phyloP scores from a whole-genome alignment of 2,329 filamentous ascomycete species.

The Phaeomoniella chlamydospora region DNA sequence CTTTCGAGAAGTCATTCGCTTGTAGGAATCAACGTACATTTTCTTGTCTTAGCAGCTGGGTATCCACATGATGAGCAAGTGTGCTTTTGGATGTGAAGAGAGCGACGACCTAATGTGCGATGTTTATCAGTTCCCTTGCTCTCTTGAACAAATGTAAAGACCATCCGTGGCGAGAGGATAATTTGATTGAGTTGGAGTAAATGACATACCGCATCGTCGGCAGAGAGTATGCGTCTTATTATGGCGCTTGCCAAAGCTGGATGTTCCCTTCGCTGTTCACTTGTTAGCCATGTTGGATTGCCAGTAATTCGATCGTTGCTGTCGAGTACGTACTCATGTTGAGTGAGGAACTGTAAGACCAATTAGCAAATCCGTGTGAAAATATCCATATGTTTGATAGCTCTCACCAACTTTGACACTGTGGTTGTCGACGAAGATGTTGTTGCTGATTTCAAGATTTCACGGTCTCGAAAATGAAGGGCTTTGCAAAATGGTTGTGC shows the following conservation, averaged over 20 bases:
- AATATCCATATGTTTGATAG: not conserved
- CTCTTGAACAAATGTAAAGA: not conserved
- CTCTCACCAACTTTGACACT: not conserved
- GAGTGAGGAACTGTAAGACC: slow-evolving; percentile 28
- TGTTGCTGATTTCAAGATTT: not conserved
- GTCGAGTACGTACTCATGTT: slow-evolving; percentile 40
- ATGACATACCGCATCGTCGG: slow-evolving; percentile 86
- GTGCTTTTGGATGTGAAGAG: slow-evolving; percentile 99
- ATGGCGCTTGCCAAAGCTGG: slow-evolving; percentile 68
- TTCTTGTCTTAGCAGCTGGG: slow-evolving; percentile 90
- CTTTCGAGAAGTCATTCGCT: not conserved
- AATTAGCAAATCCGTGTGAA: not conserved
- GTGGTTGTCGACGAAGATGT: not conserved
- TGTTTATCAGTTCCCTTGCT: not conserved
- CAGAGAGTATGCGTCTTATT: slow-evolving; percentile 98
- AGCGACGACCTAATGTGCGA: slow-evolving; percentile 60
- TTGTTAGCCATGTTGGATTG: slow-evolving; percentile 26
- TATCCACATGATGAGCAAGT: slow-evolving; percentile 94
- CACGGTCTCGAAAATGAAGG: not conserved
- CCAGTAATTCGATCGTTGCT: slow-evolving; percentile 11
- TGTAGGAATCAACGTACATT: slow-evolving; percentile 58
- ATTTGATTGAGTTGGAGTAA: slow-evolving; percentile 7
- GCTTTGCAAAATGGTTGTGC: not conserved
- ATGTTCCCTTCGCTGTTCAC: slow-evolving; percentile 53
- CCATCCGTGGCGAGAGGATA: slow-evolving; percentile 5